Evolutionary conservation across 2,329 filamentous ascomycete species (phyloP).

Genomic region (Rugonectria rugulosa): DNA sequence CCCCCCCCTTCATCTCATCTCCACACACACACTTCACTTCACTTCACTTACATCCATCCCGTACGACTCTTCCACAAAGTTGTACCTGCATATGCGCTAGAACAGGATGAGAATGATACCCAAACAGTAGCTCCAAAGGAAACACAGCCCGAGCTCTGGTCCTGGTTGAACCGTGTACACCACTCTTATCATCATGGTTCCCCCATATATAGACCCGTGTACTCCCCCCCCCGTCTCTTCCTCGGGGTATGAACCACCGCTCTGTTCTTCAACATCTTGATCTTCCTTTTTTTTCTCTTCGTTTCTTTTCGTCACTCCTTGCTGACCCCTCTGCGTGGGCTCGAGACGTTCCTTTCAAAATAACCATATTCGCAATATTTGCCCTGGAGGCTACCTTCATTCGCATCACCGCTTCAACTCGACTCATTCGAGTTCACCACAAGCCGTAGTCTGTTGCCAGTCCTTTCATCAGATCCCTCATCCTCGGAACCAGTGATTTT

Average conservation of each 20-base stretch:
- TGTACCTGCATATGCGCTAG: slow-evolving; percentile 16
- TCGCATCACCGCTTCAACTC: neutral
- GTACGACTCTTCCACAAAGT: slow-evolving; percentile 2
- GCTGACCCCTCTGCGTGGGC: neutral
- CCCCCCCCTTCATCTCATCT: slow-evolving; percentile 3
- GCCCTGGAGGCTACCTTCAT: slow-evolving; percentile 15
- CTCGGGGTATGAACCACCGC: too few relatives aligned
- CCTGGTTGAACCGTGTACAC: neutral
- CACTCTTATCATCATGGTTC: too few relatives aligned
- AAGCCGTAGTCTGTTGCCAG: neutral
- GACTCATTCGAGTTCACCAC: neutral
- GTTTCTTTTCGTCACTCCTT: neutral
- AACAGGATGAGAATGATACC: neutral
- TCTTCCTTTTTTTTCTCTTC: neutral
- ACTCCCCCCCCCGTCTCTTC: too few relatives aligned
- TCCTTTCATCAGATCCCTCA: neutral
- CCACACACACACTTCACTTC: neutral
- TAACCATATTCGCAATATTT: neutral
- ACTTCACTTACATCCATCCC: too few relatives aligned
- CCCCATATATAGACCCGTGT: slow-evolving; percentile 9
- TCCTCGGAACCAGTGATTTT: too few relatives aligned
- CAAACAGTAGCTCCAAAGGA: neutral
- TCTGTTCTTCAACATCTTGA: too few relatives aligned
- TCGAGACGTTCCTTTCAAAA: slow-evolving; percentile 15
- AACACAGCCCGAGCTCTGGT: neutral